Conservation (phyloP, 2,329 filamentous ascomycete genomes). For the Bipolaris sorokiniana region DNA sequence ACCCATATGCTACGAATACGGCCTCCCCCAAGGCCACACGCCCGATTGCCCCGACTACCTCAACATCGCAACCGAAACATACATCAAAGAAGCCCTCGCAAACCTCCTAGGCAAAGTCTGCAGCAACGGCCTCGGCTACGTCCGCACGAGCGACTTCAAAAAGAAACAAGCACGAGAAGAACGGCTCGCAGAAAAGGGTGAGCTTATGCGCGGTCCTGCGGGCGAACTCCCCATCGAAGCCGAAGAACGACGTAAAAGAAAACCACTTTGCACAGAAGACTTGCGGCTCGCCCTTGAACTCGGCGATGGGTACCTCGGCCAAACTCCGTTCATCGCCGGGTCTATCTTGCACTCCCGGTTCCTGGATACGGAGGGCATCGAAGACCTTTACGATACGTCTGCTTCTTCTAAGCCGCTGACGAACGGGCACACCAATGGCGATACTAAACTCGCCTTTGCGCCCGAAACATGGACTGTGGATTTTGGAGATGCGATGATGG, state of each 20-base stretch:
- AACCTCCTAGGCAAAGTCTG: constrained; percentile 61
- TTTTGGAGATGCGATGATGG: constrained; percentile 33
- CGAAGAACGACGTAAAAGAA: constrained; percentile 73
- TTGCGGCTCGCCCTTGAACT: constrained; percentile 77
- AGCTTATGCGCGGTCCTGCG: constrained; percentile 73
- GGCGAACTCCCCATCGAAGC: constrained; percentile 83
- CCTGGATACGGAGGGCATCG: constrained; percentile 59
- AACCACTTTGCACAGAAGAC: constrained; percentile 78
- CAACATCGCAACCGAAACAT: constrained; percentile 66
- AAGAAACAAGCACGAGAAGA: constrained; percentile 79
- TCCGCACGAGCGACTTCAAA: constrained; percentile 81
- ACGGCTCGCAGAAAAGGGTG: constrained; percentile 72
- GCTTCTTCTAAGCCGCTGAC: constrained; percentile 12
- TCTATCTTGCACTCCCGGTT: constrained; percentile 70
- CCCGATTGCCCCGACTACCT: constrained; percentile 64
- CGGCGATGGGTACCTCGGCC: constrained; percentile 74
- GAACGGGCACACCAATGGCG: constrained; percentile 16
- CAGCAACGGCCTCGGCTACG: constrained; percentile 60
- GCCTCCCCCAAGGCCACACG: constrained; percentile 61
- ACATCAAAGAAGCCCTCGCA: constrained; percentile 66
- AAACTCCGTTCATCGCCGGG: constrained; percentile 77
- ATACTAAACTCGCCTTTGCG: constrained; percentile 4
- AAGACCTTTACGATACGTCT: constrained; percentile 27
- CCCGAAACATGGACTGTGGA: constrained; percentile 27
- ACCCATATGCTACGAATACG: constrained; percentile 70